Percentiles rank a stretch among this genome's conserved stretches.
Evolutionary conservation across 1,284 basidiomycete species (phyloP).

Genomic region (Ustilago bromivora): DNA sequence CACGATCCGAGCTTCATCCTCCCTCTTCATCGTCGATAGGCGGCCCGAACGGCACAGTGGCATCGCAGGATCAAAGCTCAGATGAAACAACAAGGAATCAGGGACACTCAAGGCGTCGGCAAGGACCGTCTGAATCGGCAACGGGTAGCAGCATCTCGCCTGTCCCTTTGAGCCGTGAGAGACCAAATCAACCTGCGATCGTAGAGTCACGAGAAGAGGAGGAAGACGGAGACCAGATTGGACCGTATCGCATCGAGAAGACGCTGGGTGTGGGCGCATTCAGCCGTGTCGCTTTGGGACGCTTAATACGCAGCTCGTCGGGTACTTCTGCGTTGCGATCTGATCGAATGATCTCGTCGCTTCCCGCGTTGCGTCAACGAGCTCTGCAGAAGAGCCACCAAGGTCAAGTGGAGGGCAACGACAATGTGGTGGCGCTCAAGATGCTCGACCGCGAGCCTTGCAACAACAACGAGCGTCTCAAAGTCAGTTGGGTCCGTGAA

Average conservation of each 20-base stretch:
- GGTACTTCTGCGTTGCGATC: not conserved
- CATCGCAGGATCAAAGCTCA: not conserved
- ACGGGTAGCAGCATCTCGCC: conserved; percentile 41
- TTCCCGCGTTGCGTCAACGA: conserved; percentile 34
- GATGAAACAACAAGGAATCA: conserved; percentile 14
- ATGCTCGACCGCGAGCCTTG: conserved; percentile 78
- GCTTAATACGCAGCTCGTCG: conserved; percentile 16
- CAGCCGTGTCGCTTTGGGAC: conserved; percentile 63
- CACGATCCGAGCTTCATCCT: conserved; percentile 18
- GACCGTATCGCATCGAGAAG: conserved; percentile 56
- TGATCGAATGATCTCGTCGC: conserved; percentile 33
- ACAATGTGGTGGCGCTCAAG: conserved; percentile 82
- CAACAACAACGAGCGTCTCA: conserved; percentile 77
- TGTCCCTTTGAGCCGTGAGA: conserved; percentile 4
- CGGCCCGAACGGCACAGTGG: not conserved
- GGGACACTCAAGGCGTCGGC: conserved; percentile 18
- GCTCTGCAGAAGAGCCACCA: conserved; percentile 13
- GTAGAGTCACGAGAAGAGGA: conserved; percentile 53
- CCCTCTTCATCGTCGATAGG: not conserved
- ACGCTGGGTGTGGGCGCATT: conserved; percentile 67
- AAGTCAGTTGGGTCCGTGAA: conserved; percentile 86
- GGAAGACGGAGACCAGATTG: conserved; percentile 51
- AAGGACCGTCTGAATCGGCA: conserved; percentile 35
- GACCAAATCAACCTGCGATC: conserved; percentile 12
- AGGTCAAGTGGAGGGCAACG: conserved; percentile 15